Percentiles rank a stretch among this genome's conserved stretches.
phyloP scores from a whole-genome alignment of 2,329 filamentous ascomycete species.

The Lachnellula arida region DNA sequence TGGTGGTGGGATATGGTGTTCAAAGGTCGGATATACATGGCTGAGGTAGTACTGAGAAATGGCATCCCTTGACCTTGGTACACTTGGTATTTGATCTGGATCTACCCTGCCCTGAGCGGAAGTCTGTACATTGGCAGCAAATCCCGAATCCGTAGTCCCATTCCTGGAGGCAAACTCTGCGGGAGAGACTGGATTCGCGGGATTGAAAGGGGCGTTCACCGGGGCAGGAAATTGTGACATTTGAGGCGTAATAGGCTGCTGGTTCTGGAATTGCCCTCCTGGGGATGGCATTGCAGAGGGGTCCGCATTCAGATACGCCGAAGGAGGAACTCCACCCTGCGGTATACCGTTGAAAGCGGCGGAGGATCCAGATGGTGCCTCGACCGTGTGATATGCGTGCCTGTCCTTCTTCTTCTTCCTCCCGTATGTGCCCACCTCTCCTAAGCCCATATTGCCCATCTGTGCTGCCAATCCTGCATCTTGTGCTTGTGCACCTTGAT shows the following conservation, averaged over 20 bases:
- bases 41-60: constrained; percentile 79
- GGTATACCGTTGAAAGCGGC: constrained; percentile 67
- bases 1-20: constrained; percentile 86
- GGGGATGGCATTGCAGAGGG: constrained; percentile 37
- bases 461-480: constrained; percentile 60
- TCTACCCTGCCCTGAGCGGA: constrained; percentile 73
- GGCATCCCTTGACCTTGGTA: constrained; percentile 78
- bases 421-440: constrained; percentile 43
- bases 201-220: constrained; percentile 48
- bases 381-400: constrained; percentile 86
- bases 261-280: constrained; percentile 43
- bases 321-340: constrained; percentile 48
- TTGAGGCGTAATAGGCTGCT: constrained; percentile 38
- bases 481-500: constrained; percentile 33
- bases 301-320: constrained; percentile 55
- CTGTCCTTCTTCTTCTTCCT: constrained; percentile 88
- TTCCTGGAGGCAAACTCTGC: constrained; percentile 45
- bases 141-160: constrained; percentile 31
- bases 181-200: constrained; percentile 37
- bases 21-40: constrained; percentile 92
- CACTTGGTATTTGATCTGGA: constrained; percentile 86
- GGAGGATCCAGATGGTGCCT: constrained; percentile 62
- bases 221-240: constrained; percentile 59
- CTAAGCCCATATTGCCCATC: constrained; percentile 72
- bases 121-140: constrained; percentile 48